Base-by-base conservation (phyloP, 192 early-diverging fungal species). In the Coemansia sp. region DNA sequence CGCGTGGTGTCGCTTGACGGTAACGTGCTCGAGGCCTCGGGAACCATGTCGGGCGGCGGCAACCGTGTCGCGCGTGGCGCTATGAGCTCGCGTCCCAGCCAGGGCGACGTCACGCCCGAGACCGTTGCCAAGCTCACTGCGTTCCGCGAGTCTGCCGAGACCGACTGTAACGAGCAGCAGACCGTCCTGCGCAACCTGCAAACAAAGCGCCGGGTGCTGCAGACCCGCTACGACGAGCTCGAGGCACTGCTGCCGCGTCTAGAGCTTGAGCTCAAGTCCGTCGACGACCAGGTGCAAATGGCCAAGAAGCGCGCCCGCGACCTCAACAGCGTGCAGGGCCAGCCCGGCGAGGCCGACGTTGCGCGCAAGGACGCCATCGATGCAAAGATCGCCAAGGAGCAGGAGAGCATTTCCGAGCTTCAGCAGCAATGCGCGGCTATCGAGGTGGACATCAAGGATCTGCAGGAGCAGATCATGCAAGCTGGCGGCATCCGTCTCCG, bases 21-120 rank as follows among this genome's bases (percentile, higher is more conserved):
- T 3, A 81, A 91, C 41, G 64, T 98, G 38, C 91, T 99, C 47
- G 95, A 97, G 50, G 81, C 80, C 18, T 84, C 86, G 5, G 95
- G 97, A 58, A 87, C 94, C 6, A 93, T 99, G 90, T 85, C 83
- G 26, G 95, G 95, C 52, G 97, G 94, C 41, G 95, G 94, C 17
- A 81, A 54, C 10, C 77, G 78, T 40, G 80, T 85, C 0, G 67
- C 72, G 7, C 80, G 85, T 11, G 97, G 97, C 9, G 90, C 85
- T 22, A 99, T 97, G 97, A 83, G 85, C 66, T 90, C 89, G 9
- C 82, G 87, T 30, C 24, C 32, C 1, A 60, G 66, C 9, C 68
- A 72, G 11, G 80, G 72, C 9, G 83, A 80, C 28, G 79, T 78
- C 18, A 67, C 78, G 20, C 59, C 77, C 5, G 81, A 80, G 19